phyloP scores from a whole-genome alignment of 345 rosid species.

The Lepidium aucheri region DNA sequence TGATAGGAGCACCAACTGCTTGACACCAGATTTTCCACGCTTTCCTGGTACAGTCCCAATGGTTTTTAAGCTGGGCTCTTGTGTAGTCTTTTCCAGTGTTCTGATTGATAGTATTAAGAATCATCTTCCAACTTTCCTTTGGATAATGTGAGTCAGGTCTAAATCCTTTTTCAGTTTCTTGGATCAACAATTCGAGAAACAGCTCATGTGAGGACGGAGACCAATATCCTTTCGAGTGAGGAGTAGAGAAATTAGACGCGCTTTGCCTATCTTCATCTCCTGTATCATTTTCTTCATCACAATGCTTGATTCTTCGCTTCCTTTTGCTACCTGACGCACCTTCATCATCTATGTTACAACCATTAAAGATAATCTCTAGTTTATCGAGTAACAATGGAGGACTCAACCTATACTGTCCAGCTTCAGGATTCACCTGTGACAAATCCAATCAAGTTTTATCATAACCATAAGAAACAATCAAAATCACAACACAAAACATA shows the following conservation, averaged over 20 bases:
- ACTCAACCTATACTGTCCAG: slow-evolving; percentile 34
- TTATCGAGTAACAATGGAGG: slow-evolving; percentile 30
- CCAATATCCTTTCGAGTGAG: slow-evolving; percentile 31
- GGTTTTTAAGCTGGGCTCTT: slow-evolving; percentile 34
- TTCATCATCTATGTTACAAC: slow-evolving; percentile 7
- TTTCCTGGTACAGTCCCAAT: slow-evolving; percentile 37
- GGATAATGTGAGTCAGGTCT: slow-evolving; percentile 31
- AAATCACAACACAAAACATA: background rate
- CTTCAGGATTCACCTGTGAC: slow-evolving; percentile 37
- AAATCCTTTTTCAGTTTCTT: slow-evolving; percentile 35
- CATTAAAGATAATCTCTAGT: slow-evolving; percentile 33
- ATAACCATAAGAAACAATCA: background rate
- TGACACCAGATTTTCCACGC: slow-evolving; percentile 48
- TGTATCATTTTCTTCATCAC: slow-evolving; percentile 10
- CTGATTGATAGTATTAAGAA: slow-evolving; percentile 28
- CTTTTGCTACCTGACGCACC: slow-evolving; percentile 9
- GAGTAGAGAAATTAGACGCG: slow-evolving; percentile 4
- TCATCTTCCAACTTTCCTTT: slow-evolving; percentile 34
- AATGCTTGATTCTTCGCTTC: background rate
- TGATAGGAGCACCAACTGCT: slow-evolving; percentile 17
- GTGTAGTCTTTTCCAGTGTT: slow-evolving; percentile 27
- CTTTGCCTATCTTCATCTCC: slow-evolving; percentile 22
- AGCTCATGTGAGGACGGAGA: slow-evolving; percentile 34
- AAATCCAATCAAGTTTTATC: background rate
- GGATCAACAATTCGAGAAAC: slow-evolving; percentile 30